Evolutionary conservation across 345 rosid species (phyloP), one percentile per base, ranked within the genome.

Genomic region (Litchi chinensis): DNA sequence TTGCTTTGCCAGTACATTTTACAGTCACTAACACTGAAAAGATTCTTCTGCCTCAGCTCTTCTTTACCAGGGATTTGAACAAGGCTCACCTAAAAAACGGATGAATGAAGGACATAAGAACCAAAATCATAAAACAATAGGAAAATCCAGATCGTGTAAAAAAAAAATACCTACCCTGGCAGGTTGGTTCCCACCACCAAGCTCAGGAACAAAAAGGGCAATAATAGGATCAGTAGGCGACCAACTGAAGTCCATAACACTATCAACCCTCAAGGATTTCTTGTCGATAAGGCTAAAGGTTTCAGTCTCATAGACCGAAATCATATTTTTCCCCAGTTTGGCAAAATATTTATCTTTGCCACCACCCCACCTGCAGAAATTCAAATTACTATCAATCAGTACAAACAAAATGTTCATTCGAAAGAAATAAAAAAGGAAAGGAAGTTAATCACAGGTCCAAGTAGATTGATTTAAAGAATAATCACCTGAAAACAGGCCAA

Each of bases 1-100:
- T 83, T 89, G 85, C 98, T 94, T 84, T 96, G 99, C 99, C 98
- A 96, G 79, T 93, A 94, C 97, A 96, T 92, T 75, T 93, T 92
- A 91, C 99, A 96, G 76, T 96, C 98, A 13, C 95, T 94, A 21
- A 93, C 98, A 77, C 95, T 96, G 81, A 94, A 94, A 76, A 96
- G 94, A 84, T 94, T 94, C 87, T 94, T 94, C 82, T 96, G 98
- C 75, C 98, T 91, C 86, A 96, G 68, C 79, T 96, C 99, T 80
- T 89, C 89, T 81, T 96, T 94, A 73, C 93, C 80, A 10, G 99
- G 98, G 68, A 94, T 86, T 91, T 91, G 97, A 70, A 96, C 89
- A 77, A 94, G 98, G 84, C 93, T 87, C 74, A 95, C 98, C 99
- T 95, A 70, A n/a, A 22, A 73, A 81, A 65, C 65, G 65, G 46